Base-by-base conservation (phyloP, 1,139 yeast genomes). In the Ogataea hybrid region DNA sequence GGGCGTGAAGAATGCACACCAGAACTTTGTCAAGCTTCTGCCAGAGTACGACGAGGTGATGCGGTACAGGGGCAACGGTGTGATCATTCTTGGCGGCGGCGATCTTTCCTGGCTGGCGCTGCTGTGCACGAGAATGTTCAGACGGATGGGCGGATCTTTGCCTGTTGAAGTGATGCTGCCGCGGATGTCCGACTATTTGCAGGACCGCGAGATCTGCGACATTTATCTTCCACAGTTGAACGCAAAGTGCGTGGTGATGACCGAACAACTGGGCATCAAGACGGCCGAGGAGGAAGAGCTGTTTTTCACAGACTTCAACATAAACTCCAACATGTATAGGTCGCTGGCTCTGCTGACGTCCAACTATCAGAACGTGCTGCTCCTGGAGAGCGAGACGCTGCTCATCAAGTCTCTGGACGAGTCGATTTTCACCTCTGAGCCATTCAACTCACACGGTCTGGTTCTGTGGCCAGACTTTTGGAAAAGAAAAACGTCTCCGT, bases 381-480 rank as follows among this genome's bases (percentile, higher is more conserved):
- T 79, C 50, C 58, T 84, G 42, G 88, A 83, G 54, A 79, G 86
- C 10, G 88, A 83, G 57, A 77, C 81, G 54, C 71, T 80, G 54
- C 84, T 87, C 28, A 67, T 81, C 39, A 68, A 62, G 44, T 73
- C 79, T 44, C 68, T 81, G 35, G 86, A 81, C 49, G 68, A 71
- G 42, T n/a, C 49, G 5, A 59, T 81, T 20, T 79, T 77, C 48
- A 55, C 58, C 3, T 55, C 67, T 4, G 53, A 61, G 28, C 63
- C 69, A 3, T 70, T 61, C 50, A 44, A 53, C n/a, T 57, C 65
- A 7, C 49, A 57, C 28, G 75, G 75, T 2, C 48, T 73, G 32
- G 63, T 73, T 2, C 31, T 79, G 15, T 83, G 90, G 90, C 88
- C 87, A 10, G 88, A 81, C 58, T 76, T 75, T 46, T 81, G 86